A percentile compares a stretch with the other conserved stretches of the same genome.
Conservation (phyloP, 2,329 filamentous ascomycete genomes). For the Lithohypha guttulata region DNA sequence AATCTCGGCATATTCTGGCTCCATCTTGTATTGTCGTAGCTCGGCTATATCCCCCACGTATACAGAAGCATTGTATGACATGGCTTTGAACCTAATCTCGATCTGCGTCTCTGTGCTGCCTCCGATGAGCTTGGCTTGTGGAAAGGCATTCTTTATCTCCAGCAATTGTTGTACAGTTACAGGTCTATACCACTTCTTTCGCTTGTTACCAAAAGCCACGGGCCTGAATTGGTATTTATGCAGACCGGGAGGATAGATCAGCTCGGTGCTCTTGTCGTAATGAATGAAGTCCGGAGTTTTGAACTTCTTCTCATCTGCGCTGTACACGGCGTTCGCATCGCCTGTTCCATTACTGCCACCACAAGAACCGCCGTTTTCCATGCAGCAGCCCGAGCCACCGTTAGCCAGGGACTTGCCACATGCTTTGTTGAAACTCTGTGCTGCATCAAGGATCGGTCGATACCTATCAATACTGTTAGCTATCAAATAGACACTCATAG, state of each 20-base stretch:
- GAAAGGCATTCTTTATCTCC: conserved; percentile 78
- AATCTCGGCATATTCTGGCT: conserved; percentile 74
- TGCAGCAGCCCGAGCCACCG: conserved; percentile 59
- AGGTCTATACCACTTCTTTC: conserved; percentile 86
- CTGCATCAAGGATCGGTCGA: conserved; percentile 83
- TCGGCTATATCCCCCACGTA: conserved; percentile 91
- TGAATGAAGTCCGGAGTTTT: conserved; percentile 86
- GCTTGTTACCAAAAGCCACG: conserved; percentile 84
- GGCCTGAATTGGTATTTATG: conserved; percentile 74
- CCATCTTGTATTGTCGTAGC: conserved; percentile 67
- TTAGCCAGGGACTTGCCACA: conserved; percentile 48
- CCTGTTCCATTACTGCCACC: conserved; percentile 29
- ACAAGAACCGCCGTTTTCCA: conserved; percentile 59
- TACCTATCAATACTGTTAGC: too few species aligned
- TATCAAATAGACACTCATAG: too few species aligned
- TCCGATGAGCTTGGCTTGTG: conserved; percentile 84
- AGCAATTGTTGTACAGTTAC: conserved; percentile 77
- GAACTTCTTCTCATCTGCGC: conserved; percentile 46
- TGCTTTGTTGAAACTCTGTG: conserved; percentile 67
- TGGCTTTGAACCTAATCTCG: conserved; percentile 93
- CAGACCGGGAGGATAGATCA: conserved; percentile 84
- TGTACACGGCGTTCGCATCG: conserved; percentile 39
- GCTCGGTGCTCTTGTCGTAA: conserved; percentile 83
- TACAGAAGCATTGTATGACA: conserved; percentile 80
- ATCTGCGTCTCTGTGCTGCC: conserved; percentile 97